Conservation (phyloP, 164 flowering plant species). For the Aristolochia californica region DNA sequence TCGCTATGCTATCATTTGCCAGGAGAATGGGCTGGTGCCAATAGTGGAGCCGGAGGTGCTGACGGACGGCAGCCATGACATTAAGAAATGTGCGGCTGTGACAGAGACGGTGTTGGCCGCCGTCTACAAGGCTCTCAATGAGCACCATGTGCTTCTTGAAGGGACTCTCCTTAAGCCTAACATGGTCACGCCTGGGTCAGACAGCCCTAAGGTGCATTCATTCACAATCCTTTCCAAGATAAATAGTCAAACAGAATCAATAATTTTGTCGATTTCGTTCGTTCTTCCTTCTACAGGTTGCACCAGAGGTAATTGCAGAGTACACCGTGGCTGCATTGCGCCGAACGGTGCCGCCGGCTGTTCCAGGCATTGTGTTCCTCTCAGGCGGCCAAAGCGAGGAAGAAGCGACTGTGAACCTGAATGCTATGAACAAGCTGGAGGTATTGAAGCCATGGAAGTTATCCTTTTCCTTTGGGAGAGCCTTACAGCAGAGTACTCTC, state of each 20-base stretch:
- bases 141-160: constrained; percentile 77
- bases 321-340: constrained; percentile 64
- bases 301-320: constrained; percentile 65
- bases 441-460: constrained; percentile 83
- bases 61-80: constrained; percentile 65
- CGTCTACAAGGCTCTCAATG: constrained; percentile 74
- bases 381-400: constrained; percentile 89
- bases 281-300: too few relatives aligned
- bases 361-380: constrained; percentile 72
- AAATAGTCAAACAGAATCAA: too few relatives aligned
- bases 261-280: too few relatives aligned
- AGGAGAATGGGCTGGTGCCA: constrained; percentile 79
- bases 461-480: constrained; percentile 80
- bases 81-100: constrained; percentile 53
- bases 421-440: constrained; percentile 69
- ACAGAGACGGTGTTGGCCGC: constrained; percentile 75
- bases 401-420: constrained; percentile 62
- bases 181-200: constrained; percentile 85
- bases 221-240: too few relatives aligned
- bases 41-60: constrained; percentile 80
- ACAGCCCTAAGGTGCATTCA: constrained; percentile 53
- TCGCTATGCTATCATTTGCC: constrained; percentile 76
- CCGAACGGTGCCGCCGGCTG: constrained; percentile 75
- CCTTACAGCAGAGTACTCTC: constrained; percentile 70
- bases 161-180: constrained; percentile 81